These are phyloP conservation scores for Citrullus colocynthis DNA, from an alignment of 306 rosid genomes.

Conservation along the genomic window DNA sequence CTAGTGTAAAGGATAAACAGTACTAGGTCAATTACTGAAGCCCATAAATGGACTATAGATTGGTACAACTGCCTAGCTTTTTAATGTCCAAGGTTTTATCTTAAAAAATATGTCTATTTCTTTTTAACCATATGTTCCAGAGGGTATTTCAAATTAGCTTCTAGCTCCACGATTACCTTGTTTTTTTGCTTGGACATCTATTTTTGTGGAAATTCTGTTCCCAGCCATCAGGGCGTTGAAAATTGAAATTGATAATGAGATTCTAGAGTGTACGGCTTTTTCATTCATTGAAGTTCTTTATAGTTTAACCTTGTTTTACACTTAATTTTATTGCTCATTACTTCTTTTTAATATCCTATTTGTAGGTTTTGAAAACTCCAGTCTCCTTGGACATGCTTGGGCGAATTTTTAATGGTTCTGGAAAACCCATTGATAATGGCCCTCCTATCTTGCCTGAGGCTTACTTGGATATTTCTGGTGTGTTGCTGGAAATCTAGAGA, in stretches of 20 bases:
- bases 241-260: background rate
- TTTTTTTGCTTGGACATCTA: background rate
- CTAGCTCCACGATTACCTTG: background rate
- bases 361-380: constrained; percentile 93
- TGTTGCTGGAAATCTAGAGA: constrained; percentile 9
- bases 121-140: background rate
- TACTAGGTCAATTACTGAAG: background rate
- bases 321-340: constrained; percentile 9
- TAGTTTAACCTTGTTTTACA: constrained; percentile 4
- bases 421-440: constrained; percentile 97
- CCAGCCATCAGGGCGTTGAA: background rate
- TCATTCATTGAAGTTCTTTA: background rate
- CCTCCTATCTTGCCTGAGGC: constrained; percentile 99
- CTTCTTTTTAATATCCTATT: background rate
- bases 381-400: constrained; percentile 99
- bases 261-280: background rate
- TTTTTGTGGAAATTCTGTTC: background rate
- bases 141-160: background rate
- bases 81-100: background rate
- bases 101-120: background rate
- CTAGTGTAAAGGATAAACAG: background rate
- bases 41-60: background rate
- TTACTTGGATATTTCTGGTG: constrained; percentile 94
- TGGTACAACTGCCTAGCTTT: background rate
- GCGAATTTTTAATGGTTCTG: constrained; percentile 96